These are phyloP conservation scores for Podaxis mareebaensis DNA, from an alignment of 768 basidiomycete species.

Conservation along the genomic window DNA sequence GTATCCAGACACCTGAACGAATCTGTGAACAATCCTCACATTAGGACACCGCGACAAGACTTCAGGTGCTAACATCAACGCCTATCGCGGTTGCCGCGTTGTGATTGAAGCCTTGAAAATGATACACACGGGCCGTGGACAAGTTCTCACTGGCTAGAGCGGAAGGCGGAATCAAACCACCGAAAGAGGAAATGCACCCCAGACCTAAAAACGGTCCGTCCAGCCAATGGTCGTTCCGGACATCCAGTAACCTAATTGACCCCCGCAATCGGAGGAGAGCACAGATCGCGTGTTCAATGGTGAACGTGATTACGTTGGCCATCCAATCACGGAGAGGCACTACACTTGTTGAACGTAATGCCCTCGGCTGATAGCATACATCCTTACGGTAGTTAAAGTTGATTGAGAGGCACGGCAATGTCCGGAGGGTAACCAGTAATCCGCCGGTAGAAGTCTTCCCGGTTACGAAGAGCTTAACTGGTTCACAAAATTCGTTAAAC, in stretches of 20 bases:
- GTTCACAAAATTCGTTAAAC: background rate
- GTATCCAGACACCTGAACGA: background rate
- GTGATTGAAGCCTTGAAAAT: background rate
- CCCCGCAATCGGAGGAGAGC: background rate
- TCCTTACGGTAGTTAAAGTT: background rate
- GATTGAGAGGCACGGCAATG: background rate
- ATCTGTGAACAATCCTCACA: background rate
- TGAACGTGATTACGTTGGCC: background rate
- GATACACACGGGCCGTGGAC: background rate
- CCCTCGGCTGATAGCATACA: background rate
- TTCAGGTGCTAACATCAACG: background rate
- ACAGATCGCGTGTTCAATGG: background rate
- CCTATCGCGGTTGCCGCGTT: background rate
- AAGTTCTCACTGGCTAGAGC: background rate
- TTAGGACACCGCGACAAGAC: background rate
- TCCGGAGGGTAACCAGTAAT: background rate
- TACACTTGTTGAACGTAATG: background rate
- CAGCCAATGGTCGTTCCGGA: background rate
- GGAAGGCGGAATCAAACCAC: background rate
- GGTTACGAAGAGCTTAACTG: background rate
- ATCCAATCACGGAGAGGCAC: background rate
- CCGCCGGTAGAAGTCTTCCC: slow-evolving; percentile 1
- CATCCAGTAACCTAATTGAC: background rate
- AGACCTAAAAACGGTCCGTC: background rate
- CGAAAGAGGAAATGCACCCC: background rate